Percentiles rank a stretch among this genome's conserved stretches.
Evolutionary conservation across 192 early-diverging fungal species (phyloP).

Genomic region (Funneliformis mosseae): DNA sequence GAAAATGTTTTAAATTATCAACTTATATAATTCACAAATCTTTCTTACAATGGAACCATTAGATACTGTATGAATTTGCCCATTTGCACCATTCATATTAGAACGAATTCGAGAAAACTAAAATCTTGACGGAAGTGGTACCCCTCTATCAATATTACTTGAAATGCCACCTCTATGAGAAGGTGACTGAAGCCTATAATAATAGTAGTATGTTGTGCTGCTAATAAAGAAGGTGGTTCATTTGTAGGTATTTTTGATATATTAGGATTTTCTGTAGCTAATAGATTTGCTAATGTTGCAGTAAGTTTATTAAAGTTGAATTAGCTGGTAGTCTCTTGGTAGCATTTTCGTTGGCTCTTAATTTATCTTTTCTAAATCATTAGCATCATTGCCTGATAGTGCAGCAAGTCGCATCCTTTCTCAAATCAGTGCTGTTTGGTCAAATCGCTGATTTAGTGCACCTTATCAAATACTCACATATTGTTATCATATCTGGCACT

Average conservation of each 20-base stretch:
- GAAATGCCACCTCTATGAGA: background rate
- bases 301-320: background rate
- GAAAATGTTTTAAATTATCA: constrained; percentile 11
- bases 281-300: background rate
- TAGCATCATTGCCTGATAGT: constrained; percentile 38
- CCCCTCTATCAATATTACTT: constrained; percentile 10
- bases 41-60: constrained; percentile 1
- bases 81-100: constrained; percentile 5
- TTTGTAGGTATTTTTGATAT: background rate
- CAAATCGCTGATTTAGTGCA: constrained; percentile 58
- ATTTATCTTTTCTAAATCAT: constrained; percentile 39
- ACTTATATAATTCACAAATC: constrained; percentile 12
- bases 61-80: constrained; percentile 19
- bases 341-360: constrained; percentile 32
- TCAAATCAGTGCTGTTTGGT: constrained; percentile 13
- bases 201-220: constrained; percentile 17
- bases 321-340: constrained; percentile 21
- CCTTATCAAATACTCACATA: constrained; percentile 75
- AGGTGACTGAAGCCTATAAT: constrained; percentile 34
- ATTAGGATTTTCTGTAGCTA: background rate
- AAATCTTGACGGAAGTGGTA: background rate
- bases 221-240: background rate
- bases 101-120: background rate
- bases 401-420: constrained; percentile 39
- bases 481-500: constrained; percentile 75